Base-by-base conservation (phyloP, 257 asterid species). In the Coffea eugenioides region DNA sequence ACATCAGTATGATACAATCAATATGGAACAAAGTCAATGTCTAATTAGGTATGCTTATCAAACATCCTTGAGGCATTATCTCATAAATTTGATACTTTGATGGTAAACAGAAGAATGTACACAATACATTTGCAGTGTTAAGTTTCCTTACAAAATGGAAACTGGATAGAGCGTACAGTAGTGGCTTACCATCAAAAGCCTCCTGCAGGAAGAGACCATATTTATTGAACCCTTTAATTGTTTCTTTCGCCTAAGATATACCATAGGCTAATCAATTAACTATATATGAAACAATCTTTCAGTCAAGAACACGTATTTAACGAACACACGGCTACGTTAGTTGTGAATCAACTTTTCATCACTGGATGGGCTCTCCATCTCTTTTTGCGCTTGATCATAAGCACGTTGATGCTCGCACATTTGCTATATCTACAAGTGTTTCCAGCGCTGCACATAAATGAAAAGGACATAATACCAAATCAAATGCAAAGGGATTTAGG, bases 361-460 rank as follows among this genome's bases (percentile, higher is more conserved):
- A 84, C 21, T 83, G 80, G 79, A 74, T 68, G 21, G 3, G 68
- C 75, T 77, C 71, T 87, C 83, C 82, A 18, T 87, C 74, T 90
- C 96, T 79, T 86, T 84, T 80, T 76, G 83, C 83, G 86, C 88
- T 80, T 83, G 94, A 78, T 91, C 90, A 78, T 90, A 86, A 82
- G 97, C 91, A 77, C 78, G 43, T 62, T 27, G 97, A 91, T 7
- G 97, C 90, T 75, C 94, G 87, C 15, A 73, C 76, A 73, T 93
- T 93, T 73, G 97, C 87, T 83, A 91, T 84, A 71, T 95, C 95
- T 20, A 90, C 88, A 79, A 95, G 85, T 79, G 82, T 85, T 83
- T 95, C 96, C 80, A 93, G 82, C 80, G 96, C 99, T 95, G 88
- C 86, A 82, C 57, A 79, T 43, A 73, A 6, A 76, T 36, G 54